Conservation (phyloP, 345 rosid species). For the Eutrema japonicum region DNA sequence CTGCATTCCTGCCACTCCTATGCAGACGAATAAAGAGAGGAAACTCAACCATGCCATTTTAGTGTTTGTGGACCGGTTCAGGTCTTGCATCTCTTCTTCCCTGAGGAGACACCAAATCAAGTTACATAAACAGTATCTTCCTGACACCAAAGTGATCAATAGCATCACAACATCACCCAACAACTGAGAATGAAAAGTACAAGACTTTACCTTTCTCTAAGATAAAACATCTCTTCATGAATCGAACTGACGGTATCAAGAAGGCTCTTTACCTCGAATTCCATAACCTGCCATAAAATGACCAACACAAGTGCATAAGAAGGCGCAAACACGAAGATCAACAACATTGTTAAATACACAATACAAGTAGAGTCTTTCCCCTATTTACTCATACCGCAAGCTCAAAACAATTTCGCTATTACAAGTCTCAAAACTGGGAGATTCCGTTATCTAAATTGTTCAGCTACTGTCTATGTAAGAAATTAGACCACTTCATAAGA, state of each 20-base stretch:
- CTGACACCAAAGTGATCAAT: neutral
- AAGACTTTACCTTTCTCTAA: slow-evolving; percentile 43
- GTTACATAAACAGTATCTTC: neutral
- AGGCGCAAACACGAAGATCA: neutral
- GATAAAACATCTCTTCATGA: slow-evolving; percentile 48
- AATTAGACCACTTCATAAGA: neutral
- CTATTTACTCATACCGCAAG: neutral
- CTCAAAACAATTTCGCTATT: neutral
- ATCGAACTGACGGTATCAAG: slow-evolving; percentile 43
- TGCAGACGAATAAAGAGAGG: slow-evolving; percentile 71
- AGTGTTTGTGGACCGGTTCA: slow-evolving; percentile 68
- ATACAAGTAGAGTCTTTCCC: neutral
- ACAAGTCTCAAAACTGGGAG: slow-evolving; percentile 3
- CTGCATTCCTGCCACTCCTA: slow-evolving; percentile 88
- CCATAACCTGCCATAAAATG: slow-evolving; percentile 38
- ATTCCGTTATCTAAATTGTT: neutral
- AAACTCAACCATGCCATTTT: slow-evolving; percentile 84
- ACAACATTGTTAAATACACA: neutral
- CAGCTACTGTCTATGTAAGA: neutral
- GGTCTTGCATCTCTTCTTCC: slow-evolving; percentile 91
- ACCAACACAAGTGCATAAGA: slow-evolving; percentile 24
- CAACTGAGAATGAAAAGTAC: neutral
- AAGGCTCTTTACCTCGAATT: slow-evolving; percentile 43
- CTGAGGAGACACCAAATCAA: slow-evolving; percentile 47
- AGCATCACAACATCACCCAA: neutral